Evolutionary conservation across 306 rosid genomes (phyloP), one percentile per base, ranked within the genome.

Genomic region (Lablab purpureus): DNA sequence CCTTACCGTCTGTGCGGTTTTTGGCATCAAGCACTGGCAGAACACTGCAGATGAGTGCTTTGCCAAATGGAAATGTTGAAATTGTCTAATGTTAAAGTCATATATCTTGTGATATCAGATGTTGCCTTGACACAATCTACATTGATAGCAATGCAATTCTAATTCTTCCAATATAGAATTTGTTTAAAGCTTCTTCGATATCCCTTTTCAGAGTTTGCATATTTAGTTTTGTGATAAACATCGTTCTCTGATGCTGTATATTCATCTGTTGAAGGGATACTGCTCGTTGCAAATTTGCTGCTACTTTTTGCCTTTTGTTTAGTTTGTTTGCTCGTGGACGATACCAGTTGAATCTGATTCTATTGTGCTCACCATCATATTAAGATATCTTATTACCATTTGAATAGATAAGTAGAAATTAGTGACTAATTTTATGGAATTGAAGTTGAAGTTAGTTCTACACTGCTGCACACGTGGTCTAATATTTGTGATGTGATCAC

Each of bases 1-100:
- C 94, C 5, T 82, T 92, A 67, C 98, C 98, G 1, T 75, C 98
- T 51, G 94, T 92, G 15, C 77, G 96, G 83, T 95, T 95, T 83
- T 73, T 91, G 67, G 85, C 87, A 54, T 77, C 98, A 3, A 94
- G 93, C 67, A 87, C 87, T 78, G 91, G 89, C 71, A 91, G 97
- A 86, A 85, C 93, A 70, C 74, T 91, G 90, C 99, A 88, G 86
- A 92, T 91, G 95, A 91, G 83, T 82, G 56, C 93, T 11, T 81
- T 89, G 78, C 98, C 98, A 45, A 82, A 84, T 25, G 88, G 85
- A 73, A 89, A 87, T 84, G 89, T 85, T 70, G 99, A 95, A 79
- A 68, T 95, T 58, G 97, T 91, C 45, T 91, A 81, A 83, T 82
- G 59, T 79, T 71, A 12, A 62, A 28, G 56, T 37, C 71, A 69